Evolutionary conservation across 139 green algal genomes (phyloP).

Genomic region (Pleodorina starrii): DNA sequence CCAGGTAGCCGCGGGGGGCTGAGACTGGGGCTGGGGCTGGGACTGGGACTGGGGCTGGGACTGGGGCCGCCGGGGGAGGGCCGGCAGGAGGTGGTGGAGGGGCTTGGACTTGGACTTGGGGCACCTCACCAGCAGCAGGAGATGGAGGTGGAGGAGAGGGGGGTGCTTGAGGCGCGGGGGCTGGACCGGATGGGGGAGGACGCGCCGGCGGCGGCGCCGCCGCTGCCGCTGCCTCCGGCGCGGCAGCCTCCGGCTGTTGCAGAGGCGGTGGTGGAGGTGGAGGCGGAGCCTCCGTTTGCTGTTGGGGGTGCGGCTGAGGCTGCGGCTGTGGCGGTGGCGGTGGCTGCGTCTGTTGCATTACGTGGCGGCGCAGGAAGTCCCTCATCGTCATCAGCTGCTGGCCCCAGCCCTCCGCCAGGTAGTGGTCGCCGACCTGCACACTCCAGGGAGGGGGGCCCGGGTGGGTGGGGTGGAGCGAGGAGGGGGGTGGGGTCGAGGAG

Average conservation of each 20-base stretch:
- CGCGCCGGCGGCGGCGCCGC: neutral
- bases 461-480: too few relatives aligned
- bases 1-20: constrained; percentile 84
- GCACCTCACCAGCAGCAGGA: too few relatives aligned
- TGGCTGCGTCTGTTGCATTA: neutral
- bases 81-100: too few relatives aligned
- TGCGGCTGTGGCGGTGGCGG: neutral
- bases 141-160: too few relatives aligned
- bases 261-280: too few relatives aligned
- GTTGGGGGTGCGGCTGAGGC: neutral
- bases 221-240: neutral
- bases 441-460: too few relatives aligned
- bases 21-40: neutral
- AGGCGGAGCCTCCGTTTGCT: too few relatives aligned
- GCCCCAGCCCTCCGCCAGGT: constrained; percentile 87
- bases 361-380: constrained; percentile 81
- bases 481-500: neutral
- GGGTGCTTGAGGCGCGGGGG: too few relatives aligned
- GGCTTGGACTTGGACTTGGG: too few relatives aligned
- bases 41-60: neutral
- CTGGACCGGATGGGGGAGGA: too few relatives aligned
- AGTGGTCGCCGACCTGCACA: constrained; percentile 79
- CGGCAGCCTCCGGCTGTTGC: too few relatives aligned
- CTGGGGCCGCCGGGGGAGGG: too few relatives aligned
- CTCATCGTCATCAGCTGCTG: constrained; percentile 89